Conservation (phyloP, 2,329 filamentous ascomycete species). For the Fusarium piperis region DNA sequence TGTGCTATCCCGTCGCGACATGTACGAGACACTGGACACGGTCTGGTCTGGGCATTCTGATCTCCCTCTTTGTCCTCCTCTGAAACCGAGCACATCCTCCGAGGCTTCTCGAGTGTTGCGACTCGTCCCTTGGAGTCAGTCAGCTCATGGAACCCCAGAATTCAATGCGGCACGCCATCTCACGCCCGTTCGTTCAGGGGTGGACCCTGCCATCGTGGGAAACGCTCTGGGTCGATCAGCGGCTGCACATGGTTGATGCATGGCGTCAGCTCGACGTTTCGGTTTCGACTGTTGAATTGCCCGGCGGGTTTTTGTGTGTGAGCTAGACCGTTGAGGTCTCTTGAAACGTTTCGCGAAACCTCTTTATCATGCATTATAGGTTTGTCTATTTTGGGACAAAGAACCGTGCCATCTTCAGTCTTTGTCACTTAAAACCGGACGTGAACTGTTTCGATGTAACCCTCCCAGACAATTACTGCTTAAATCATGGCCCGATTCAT, state of each 20-base stretch:
- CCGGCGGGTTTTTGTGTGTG: background rate
- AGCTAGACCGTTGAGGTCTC: conserved; percentile 8
- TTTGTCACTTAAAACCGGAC: conserved; percentile 10
- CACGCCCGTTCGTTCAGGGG: conserved; percentile 17
- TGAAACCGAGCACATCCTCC: conserved; percentile 11
- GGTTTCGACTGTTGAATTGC: background rate
- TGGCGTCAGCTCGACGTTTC: conserved; percentile 18
- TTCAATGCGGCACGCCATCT: conserved; percentile 20
- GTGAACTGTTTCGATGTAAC: conserved; percentile 4
- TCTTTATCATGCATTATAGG: conserved; percentile 6
- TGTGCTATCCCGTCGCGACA: conserved; percentile 6
- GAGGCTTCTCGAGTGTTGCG: background rate
- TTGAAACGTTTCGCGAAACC: conserved; percentile 15
- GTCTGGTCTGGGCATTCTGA: background rate
- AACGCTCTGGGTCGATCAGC: conserved; percentile 18
- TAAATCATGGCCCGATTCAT: background rate
- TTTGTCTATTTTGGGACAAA: background rate
- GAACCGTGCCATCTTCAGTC: background rate
- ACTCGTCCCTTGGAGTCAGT: background rate
- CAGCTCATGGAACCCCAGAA: conserved; percentile 3
- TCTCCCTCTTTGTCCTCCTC: background rate
- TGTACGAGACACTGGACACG: conserved; percentile 7
- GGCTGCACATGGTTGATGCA: conserved; percentile 27
- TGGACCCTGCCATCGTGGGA: conserved; percentile 25
- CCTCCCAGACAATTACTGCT: background rate